Evolutionary conservation across 2,329 filamentous ascomycete species (phyloP).

Genomic region (Zymoseptoria passerinii): DNA sequence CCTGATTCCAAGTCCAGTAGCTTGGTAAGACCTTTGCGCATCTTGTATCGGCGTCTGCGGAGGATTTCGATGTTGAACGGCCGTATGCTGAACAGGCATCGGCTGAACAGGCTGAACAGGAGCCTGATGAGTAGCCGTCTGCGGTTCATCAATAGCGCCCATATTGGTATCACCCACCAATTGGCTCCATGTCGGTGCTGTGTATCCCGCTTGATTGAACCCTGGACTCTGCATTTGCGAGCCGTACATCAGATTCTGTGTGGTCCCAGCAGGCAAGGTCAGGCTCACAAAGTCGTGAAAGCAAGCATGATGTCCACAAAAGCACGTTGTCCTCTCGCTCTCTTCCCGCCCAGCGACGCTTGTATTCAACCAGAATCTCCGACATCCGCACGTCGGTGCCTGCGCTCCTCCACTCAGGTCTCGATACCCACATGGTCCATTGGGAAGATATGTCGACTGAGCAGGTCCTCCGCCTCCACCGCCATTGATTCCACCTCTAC

Average conservation of each 20-base stretch:
- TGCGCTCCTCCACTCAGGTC: conserved; percentile 37
- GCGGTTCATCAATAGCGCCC: not conserved
- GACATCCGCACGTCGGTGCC: conserved; percentile 44
- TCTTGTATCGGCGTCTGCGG: not conserved
- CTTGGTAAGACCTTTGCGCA: not conserved
- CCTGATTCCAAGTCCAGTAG: conserved; percentile 23
- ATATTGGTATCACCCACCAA: conserved; percentile 10
- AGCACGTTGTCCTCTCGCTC: conserved; percentile 37
- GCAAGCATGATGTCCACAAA: conserved; percentile 51
- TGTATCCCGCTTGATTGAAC: conserved; percentile 7
- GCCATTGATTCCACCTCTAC: not conserved
- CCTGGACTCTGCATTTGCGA: conserved; percentile 1
- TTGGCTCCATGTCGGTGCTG: conserved; percentile 18
- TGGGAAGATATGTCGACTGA: conserved; percentile 33
- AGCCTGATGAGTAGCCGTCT: not conserved
- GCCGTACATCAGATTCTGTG: not conserved
- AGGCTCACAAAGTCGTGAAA: conserved; percentile 35
- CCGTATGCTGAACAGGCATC: not conserved
- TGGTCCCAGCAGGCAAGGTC: not conserved
- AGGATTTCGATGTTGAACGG: not conserved
- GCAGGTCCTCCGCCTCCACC: conserved; percentile 9
- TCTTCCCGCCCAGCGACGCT: conserved; percentile 16
- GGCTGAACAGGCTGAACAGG: not conserved
- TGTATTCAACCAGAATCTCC: conserved; percentile 42
- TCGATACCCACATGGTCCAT: conserved; percentile 46